Evolutionary conservation across 1,284 basidiomycete species (phyloP).

Genomic region (Vanrija pseudolonga): DNA sequence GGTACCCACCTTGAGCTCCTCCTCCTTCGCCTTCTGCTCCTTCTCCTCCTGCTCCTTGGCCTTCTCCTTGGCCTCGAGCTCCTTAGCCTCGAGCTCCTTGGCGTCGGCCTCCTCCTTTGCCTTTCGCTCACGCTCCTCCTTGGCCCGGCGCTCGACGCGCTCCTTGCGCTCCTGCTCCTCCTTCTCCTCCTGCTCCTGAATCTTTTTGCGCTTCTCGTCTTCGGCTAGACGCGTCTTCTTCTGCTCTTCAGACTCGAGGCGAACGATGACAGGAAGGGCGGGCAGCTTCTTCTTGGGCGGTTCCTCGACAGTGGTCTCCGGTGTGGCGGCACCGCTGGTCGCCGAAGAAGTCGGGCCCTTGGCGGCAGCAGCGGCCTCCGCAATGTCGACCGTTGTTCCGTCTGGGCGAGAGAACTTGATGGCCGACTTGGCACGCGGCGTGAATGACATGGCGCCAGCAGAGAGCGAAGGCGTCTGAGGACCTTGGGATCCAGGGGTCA

Average conservation of each 20-base stretch:
- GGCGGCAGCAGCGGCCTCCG: constrained; percentile 31
- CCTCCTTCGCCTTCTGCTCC: constrained; percentile 49
- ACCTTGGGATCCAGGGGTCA: constrained; percentile 9
- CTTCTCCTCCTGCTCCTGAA: constrained; percentile 39
- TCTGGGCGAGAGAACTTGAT: constrained; percentile 48
- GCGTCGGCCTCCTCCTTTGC: constrained; percentile 49
- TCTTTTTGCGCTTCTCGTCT: constrained; percentile 39
- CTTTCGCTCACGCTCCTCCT: constrained; percentile 26
- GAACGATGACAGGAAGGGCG: constrained; percentile 42
- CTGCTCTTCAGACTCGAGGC: constrained; percentile 55
- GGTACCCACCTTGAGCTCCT: constrained; percentile 16
- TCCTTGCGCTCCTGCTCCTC: constrained; percentile 47
- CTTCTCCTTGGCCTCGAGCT: constrained; percentile 53
- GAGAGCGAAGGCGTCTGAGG: constrained; percentile 24
- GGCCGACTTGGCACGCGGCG: constrained; percentile 29
- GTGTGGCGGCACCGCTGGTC: constrained; percentile 26
- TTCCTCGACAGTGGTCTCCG: constrained; percentile 18
- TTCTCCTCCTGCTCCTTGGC: constrained; percentile 56
- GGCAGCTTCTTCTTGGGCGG: constrained; percentile 34
- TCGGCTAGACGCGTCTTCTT: constrained; percentile 47
- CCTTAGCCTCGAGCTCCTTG: constrained; percentile 56
- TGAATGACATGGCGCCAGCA: constrained; percentile 37
- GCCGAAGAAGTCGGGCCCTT: constrained; percentile 23
- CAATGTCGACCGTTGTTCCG: constrained; percentile 43
- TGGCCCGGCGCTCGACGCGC: constrained; percentile 31